Base-by-base conservation (phyloP, 495 filamentous ascomycete genomes). In the Elasticomyces elasticus region DNA sequence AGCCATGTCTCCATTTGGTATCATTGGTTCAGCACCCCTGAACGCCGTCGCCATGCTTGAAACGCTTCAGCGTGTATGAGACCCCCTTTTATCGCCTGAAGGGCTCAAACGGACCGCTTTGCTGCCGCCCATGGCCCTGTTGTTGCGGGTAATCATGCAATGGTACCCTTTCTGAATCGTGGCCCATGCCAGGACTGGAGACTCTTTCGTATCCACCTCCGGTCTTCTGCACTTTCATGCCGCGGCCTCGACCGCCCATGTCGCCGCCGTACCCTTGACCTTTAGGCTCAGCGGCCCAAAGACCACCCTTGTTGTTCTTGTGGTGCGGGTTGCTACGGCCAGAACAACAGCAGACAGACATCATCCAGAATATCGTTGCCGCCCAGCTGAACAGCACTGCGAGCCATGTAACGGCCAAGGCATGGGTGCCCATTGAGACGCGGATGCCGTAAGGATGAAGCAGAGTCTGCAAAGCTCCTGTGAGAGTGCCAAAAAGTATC, bases 261-360 rank as follows among this genome's bases (percentile, higher is more conserved):
- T 5, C 24, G 1, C 37, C 55, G 17, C 51, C 54, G 41, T 56
- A 54, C 4, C 60, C 47, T 23, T 42, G 30, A 5, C 52, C 56
- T 23, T 55, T 54, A 4, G 46, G 50, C 42, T 52, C 54, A 1
- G 60, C 56, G 12, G 28, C 45, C 58, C 58, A 60, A 4, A 60
- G 53, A 1, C 48, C 51, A 31, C 52, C 54, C 53, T 56, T 63
- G 56, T 56, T 53, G 38, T 48, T 43, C 48, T 52, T 19, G 50
- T 62, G 30, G 56, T 66, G 48, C 15, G 58, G 58, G 42, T 66
- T 64, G 47, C 61, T 58, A 60, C 68, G 54, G 56, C 80, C 80
- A 52, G 74, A 77, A 75, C 91, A 95, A 81, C 90, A 96, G 84
- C 91, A 96, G 52, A 81, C 75, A 69, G 81, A 87, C 69, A 94